These are phyloP conservation scores for Orobanche coerulescens DNA, from an alignment of 257 asterid species.

Conservation along the genomic window DNA sequence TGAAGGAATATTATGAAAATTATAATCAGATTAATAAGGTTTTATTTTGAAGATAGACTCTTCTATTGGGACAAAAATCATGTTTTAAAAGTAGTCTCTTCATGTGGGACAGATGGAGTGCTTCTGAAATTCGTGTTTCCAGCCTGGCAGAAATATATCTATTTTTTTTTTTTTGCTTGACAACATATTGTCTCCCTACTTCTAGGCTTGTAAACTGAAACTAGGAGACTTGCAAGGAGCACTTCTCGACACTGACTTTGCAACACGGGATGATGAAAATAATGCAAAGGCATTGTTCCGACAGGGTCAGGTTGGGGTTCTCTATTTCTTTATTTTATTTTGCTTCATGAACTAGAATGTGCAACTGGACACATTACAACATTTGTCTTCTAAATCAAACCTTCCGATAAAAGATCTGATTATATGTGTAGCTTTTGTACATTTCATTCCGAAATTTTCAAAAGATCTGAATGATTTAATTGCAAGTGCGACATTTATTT, in stretches of 20 bases:
- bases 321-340: slow-evolving; percentile 9
- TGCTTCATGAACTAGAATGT: neutral
- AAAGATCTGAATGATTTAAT: neutral
- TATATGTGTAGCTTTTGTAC: neutral
- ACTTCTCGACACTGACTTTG: slow-evolving; percentile 83
- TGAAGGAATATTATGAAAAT: too few relatives aligned
- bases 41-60: too few relatives aligned
- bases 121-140: neutral
- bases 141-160: neutral
- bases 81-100: too few relatives aligned
- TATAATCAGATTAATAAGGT: too few relatives aligned
- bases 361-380: neutral
- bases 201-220: slow-evolving; percentile 83
- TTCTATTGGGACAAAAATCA: too few relatives aligned
- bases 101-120: too few relatives aligned
- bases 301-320: slow-evolving; percentile 95
- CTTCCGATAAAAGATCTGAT: neutral
- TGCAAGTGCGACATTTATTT: neutral
- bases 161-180: slow-evolving; percentile 1
- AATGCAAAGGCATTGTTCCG: slow-evolving; percentile 95
- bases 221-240: slow-evolving; percentile 87
- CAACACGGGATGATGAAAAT: slow-evolving; percentile 85
- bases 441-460: too few relatives aligned
- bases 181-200: neutral
- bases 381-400: neutral